Conservation (phyloP, 257 asterid genomes). For the Forsythia viridissima region DNA sequence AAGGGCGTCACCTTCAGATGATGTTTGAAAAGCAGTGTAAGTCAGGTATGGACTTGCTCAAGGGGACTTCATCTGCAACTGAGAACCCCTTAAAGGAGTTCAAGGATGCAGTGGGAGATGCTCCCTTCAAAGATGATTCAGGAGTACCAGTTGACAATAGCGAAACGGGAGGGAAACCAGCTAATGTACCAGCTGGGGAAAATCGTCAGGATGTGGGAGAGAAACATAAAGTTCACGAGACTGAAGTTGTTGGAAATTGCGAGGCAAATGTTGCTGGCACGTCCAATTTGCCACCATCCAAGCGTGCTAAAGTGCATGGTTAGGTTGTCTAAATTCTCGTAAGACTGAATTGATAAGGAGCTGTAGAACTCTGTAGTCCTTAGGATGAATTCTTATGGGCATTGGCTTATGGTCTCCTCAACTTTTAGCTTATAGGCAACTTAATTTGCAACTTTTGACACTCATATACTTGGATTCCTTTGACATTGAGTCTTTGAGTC, state of each 20-base stretch:
- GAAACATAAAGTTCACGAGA: slow-evolving; percentile 39
- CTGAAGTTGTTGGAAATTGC: slow-evolving; percentile 30
- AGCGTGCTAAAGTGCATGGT: slow-evolving; percentile 60
- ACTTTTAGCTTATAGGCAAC: slow-evolving; percentile 15
- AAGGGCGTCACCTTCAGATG: slow-evolving; percentile 78
- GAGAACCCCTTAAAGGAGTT: slow-evolving; percentile 43
- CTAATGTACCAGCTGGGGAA: slow-evolving; percentile 21
- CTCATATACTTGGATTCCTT: slow-evolving; percentile 22
- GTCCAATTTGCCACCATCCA: slow-evolving; percentile 49
- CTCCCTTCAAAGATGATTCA: slow-evolving; percentile 35
- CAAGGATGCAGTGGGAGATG: slow-evolving; percentile 32
- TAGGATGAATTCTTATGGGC: slow-evolving; percentile 6
- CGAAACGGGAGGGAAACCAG: slow-evolving; percentile 19
- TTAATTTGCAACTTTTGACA: slow-evolving; percentile 8
- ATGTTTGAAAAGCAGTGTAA: slow-evolving; percentile 92
- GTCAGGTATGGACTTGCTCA: slow-evolving; percentile 51
- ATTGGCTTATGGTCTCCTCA: neutral
- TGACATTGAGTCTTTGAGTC: slow-evolving; percentile 7
- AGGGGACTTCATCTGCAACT: slow-evolving; percentile 47
- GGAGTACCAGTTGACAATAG: slow-evolving; percentile 27
- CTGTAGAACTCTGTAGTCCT: slow-evolving; percentile 12
- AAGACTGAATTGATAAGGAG: slow-evolving; percentile 19
- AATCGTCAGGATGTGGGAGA: slow-evolving; percentile 33
- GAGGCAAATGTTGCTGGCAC: slow-evolving; percentile 30
- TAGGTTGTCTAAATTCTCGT: slow-evolving; percentile 30